phyloP scores from a whole-genome alignment of 495 filamentous ascomycete genomes.

The Niebla homalea region DNA sequence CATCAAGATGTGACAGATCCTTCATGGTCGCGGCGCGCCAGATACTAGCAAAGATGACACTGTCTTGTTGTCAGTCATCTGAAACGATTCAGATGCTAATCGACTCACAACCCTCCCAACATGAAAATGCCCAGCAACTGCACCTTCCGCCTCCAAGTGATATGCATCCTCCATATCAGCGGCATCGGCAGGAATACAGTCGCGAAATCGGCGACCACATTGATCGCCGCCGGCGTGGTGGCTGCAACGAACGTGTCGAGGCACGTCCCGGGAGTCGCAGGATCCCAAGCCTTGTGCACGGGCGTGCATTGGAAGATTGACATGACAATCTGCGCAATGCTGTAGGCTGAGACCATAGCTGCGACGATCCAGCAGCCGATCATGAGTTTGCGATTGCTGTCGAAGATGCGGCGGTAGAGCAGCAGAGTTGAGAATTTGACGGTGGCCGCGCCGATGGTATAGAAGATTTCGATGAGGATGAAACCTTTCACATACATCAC shows the following conservation, averaged over 20 bases:
- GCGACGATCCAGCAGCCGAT: slow-evolving; percentile 1
- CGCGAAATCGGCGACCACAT: slow-evolving; percentile 20
- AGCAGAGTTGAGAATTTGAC: slow-evolving; percentile 5
- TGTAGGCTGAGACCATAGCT: neutral
- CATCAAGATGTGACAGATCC: slow-evolving; percentile 1
- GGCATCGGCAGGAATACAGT: slow-evolving; percentile 19
- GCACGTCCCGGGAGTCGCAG: slow-evolving; percentile 11
- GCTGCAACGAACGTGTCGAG: slow-evolving; percentile 17
- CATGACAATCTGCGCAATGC: slow-evolving; percentile 3
- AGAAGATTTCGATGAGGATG: slow-evolving; percentile 3
- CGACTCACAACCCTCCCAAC: slow-evolving; percentile 2
- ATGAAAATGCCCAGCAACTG: slow-evolving; percentile 5
- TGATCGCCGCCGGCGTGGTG: slow-evolving; percentile 15
- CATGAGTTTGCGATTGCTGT: neutral
- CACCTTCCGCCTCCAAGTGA: slow-evolving; percentile 21
- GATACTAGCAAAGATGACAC: slow-evolving; percentile 5
- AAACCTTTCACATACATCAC: neutral
- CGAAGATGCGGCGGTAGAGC: slow-evolving; percentile 6
- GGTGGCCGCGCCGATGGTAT: neutral
- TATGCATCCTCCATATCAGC: slow-evolving; percentile 20
- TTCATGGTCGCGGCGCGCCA: slow-evolving; percentile 1
- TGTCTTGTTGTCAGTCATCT: neutral
- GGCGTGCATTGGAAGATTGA: slow-evolving; percentile 5
- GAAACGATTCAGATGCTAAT: neutral
- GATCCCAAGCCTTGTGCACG: slow-evolving; percentile 6